phyloP scores from a whole-genome alignment of 2,329 filamentous ascomycete genomes.

The Graphilbum ipis-grandicollis region DNA sequence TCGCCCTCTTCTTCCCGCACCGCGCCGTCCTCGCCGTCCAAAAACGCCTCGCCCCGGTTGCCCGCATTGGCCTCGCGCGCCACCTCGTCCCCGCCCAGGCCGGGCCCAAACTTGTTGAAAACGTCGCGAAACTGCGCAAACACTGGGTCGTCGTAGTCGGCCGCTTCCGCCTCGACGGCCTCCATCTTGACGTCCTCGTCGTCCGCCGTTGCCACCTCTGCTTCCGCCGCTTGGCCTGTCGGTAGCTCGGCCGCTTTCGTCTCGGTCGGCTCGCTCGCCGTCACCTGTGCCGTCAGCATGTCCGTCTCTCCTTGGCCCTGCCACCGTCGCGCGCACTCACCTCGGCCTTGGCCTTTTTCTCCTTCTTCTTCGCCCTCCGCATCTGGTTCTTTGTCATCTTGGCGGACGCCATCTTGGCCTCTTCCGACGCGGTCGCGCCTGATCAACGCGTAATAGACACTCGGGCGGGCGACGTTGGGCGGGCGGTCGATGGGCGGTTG shows the following conservation, averaged over 20 bases:
- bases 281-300: neutral
- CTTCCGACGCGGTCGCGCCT: neutral
- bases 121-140: constrained; percentile 74
- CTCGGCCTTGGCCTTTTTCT: constrained; percentile 51
- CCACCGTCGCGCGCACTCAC: constrained; percentile 15
- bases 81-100: constrained; percentile 42
- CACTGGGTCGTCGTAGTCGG: constrained; percentile 51
- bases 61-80: constrained; percentile 47
- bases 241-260: neutral
- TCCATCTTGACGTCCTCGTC: constrained; percentile 9
- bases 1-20: constrained; percentile 75
- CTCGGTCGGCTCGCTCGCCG: neutral
- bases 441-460: neutral
- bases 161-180: constrained; percentile 13
- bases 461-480: no score
- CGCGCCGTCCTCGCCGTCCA: constrained; percentile 58
- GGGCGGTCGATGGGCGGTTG: no score
- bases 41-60: constrained; percentile 75
- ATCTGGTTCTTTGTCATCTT: constrained; percentile 92
- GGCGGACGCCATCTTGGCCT: constrained; percentile 36
- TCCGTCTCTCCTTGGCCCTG: neutral
- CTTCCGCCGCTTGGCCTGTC: neutral
- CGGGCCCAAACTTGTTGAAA: constrained; percentile 60
- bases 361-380: constrained; percentile 85
- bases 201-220: neutral